Base-by-base conservation (phyloP, 257 asterid species). In the Solanum ahanhuiri region DNA sequence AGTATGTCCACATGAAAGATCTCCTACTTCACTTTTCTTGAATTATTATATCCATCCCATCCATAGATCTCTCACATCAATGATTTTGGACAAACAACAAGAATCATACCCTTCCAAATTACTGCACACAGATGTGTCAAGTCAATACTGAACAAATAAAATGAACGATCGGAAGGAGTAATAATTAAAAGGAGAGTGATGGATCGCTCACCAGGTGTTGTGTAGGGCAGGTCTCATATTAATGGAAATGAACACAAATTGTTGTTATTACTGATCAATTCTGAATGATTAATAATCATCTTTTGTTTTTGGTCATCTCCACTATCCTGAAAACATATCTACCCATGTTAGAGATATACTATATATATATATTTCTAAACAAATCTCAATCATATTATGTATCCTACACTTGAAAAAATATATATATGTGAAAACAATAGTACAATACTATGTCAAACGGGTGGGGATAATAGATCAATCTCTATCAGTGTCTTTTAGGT, bases 251-350 rank as follows among this genome's bases (percentile, higher is more conserved):
- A 88, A 88, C 90, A 89, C 87, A 91, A 90, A 37, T 69, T 67
- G 75, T 67, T 89, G 93, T 72, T 91, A 33, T 17, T 71, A 18
- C 25, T 71, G 91, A 66, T 87, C 89, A 87, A 86, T 84, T 82
- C 92, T 60, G 92, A 63, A 87, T 93, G 93, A 90, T 92, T 92
- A 71, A 75, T 75, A 75, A 88, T 87, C 28, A 88, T 86, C 87
- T 85, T 90, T 64, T 91, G 94, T 87, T 93, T 92, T 57, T 90
- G 95, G 71, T 92, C 98, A 82, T 91, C 96, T 87, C 86, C 91
- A 71, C 89, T 88, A 69, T 73, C 95, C 97, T 95, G 94, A 88
- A 89, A 92, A 88, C 39, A 33, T 71, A 33, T 71, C 4, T 23
- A 12, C 35, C 35, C 83, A 39, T 76, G 58, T 76, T 76, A n/a